Evolutionary conservation across 176 grass and related monocot species (phyloP), one percentile per base, ranked within the genome.

Genomic region (Lolium multiflorum): DNA sequence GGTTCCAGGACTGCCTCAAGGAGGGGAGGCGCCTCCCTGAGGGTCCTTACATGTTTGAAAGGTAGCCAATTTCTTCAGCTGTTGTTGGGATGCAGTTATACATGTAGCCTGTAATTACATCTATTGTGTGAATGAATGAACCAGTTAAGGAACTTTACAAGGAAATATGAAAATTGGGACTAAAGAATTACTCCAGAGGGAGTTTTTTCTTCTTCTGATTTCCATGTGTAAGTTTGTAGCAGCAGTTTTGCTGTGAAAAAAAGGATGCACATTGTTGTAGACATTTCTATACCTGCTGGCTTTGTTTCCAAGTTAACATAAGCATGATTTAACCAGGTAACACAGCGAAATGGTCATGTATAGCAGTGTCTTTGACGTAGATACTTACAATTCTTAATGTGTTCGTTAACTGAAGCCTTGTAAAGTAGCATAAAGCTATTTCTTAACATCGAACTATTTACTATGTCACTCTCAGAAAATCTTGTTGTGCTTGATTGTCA

Each of bases 1-100:
- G 96, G 96, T 95, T 98, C 24, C 55, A 58, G 37, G 91, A 95
- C 74, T 95, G 91, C 61, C 89, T 98, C 79, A 90, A 72, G 71
- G 75, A 91, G 81, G 88, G 91, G 61, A 98, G 61, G 81, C 86
- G 86, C 14, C 79, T 98, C 78, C 91, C 91, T 2, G 96, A 94
- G 92, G 86, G 8, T 39, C 84, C 93, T 59, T 98, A 98, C 86
- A n/a, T 70, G 12, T 77, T 79, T 79, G 71, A 92, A 79, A 95
- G 96, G 96, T 98, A 89, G 47, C 55, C 48, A 1, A 17, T 80
- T 66, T 75, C 68, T 80, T 80, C 56, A 57, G 9, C 14, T 61
- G 20, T 31, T 37, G 0, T 62, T 18, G 41, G 9, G 20, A 20
- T 67, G 65, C 43, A 7, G 38, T 18, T 7, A 12, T 24, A 41